These are phyloP conservation scores for Exutisphaerella laricina DNA, from an alignment of 2,329 filamentous ascomycete species.

Conservation along the genomic window DNA sequence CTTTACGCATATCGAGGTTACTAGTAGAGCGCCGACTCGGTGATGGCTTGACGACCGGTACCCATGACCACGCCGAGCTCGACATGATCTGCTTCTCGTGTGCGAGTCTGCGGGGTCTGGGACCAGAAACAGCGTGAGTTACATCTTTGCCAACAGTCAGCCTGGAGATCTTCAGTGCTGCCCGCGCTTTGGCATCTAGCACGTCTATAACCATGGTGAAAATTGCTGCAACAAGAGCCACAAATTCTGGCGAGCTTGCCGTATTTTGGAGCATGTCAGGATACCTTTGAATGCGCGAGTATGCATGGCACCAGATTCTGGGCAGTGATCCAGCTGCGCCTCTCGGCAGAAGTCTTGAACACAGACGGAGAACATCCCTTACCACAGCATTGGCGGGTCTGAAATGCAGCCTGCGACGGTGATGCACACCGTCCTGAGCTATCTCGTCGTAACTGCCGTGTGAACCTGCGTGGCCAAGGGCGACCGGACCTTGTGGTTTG, in stretches of 20 bases:
- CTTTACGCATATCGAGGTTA: slow-evolving; percentile 18
- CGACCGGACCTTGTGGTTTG: slow-evolving; percentile 8
- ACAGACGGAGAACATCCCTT: slow-evolving; percentile 24
- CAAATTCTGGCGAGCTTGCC: slow-evolving; percentile 27
- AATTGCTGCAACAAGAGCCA: slow-evolving; percentile 38
- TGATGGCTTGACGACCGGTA: slow-evolving; percentile 5
- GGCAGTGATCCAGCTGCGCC: slow-evolving; percentile 21
- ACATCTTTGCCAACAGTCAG: slow-evolving; percentile 20
- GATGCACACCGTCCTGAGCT: slow-evolving; percentile 22
- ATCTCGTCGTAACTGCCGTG: slow-evolving; percentile 25
- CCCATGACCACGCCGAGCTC: slow-evolving; percentile 23
- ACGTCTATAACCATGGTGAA: slow-evolving; percentile 34
- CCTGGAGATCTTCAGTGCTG: slow-evolving; percentile 23
- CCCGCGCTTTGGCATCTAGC: slow-evolving; percentile 27
- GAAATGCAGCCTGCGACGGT: slow-evolving; percentile 28
- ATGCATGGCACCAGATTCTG: slow-evolving; percentile 28
- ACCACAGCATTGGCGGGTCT: slow-evolving; percentile 22
- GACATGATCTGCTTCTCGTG: background rate
- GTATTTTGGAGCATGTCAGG: slow-evolving; percentile 15
- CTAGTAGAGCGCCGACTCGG: slow-evolving; percentile 7
- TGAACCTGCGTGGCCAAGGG: slow-evolving; percentile 19
- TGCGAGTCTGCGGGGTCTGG: background rate
- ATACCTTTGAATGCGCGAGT: slow-evolving; percentile 19
- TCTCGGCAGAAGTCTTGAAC: slow-evolving; percentile 26
- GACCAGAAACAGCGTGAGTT: background rate